These are phyloP conservation scores for Syzygium aqueum DNA, from an alignment of 345 rosid genomes.

Conservation along the genomic window DNA sequence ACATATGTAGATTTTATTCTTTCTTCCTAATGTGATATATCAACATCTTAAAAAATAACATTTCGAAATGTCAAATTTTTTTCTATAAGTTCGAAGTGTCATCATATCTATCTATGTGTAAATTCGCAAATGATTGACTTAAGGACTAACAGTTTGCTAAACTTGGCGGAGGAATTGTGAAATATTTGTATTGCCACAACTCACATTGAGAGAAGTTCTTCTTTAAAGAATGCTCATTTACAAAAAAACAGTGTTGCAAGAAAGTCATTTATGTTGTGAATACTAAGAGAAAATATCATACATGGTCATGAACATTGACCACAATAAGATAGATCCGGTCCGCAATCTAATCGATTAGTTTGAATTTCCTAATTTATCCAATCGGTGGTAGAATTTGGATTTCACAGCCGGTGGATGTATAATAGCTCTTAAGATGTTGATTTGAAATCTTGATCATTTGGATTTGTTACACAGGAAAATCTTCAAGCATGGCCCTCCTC, in stretches of 20 bases:
- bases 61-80: background rate
- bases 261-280: background rate
- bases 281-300: background rate
- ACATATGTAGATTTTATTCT: background rate
- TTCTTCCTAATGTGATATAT: background rate
- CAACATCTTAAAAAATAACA: background rate
- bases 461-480: constrained; percentile 58
- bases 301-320: background rate
- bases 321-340: background rate
- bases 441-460: constrained; percentile 24
- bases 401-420: background rate
- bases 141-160: background rate
- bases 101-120: background rate
- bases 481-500: background rate
- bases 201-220: background rate
- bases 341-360: background rate
- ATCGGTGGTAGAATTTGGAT: background rate
- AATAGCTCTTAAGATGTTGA: background rate
- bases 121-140: background rate
- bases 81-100: background rate
- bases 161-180: background rate
- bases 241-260: background rate
- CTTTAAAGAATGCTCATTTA: background rate
- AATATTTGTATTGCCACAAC: background rate
- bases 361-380: background rate